Conservation (phyloP, 2,329 filamentous ascomycete species). For the Thelonectria blattea region DNA sequence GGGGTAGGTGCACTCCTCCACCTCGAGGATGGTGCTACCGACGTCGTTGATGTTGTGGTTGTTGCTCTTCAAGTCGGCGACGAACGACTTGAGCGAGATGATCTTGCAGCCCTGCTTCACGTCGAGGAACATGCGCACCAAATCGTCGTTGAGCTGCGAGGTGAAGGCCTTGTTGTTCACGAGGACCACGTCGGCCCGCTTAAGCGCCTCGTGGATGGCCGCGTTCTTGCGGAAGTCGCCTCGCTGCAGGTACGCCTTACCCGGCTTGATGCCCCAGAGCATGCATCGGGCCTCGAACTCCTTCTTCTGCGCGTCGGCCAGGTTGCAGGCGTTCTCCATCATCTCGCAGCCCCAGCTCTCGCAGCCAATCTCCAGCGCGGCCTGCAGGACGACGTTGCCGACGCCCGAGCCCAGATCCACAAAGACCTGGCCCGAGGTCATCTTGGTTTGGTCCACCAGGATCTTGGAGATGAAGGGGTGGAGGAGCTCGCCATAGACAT, state of each 20-base stretch:
- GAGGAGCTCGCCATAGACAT: constrained; percentile 92
- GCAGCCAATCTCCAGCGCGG: constrained; percentile 89
- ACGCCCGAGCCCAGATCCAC: constrained; percentile 95
- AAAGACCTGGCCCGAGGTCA: constrained; percentile 86
- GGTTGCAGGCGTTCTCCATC: constrained; percentile 86
- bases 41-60: constrained; percentile 79
- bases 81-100: constrained; percentile 91
- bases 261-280: constrained; percentile 86
- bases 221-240: constrained; percentile 83
- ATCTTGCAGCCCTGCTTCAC: constrained; percentile 89
- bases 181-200: constrained; percentile 89
- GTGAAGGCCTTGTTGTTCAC: constrained; percentile 99
- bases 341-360: constrained; percentile 97
- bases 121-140: constrained; percentile 91
- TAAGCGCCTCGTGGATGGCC: constrained; percentile 74
- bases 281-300: constrained; percentile 87
- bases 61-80: constrained; percentile 77
- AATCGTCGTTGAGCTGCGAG: constrained; percentile 80
- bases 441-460: constrained; percentile 73
- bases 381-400: constrained; percentile 93
- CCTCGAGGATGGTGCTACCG: constrained; percentile 79
- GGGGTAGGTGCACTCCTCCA: constrained; percentile 66
- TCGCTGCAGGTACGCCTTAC: constrained; percentile 77
- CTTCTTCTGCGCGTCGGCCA: constrained; percentile 78
- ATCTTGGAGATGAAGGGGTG: constrained; percentile 85